These are phyloP conservation scores for Colletotrichum orbiculare DNA, from an alignment of 2,329 filamentous ascomycete genomes.

Conservation along the genomic window DNA sequence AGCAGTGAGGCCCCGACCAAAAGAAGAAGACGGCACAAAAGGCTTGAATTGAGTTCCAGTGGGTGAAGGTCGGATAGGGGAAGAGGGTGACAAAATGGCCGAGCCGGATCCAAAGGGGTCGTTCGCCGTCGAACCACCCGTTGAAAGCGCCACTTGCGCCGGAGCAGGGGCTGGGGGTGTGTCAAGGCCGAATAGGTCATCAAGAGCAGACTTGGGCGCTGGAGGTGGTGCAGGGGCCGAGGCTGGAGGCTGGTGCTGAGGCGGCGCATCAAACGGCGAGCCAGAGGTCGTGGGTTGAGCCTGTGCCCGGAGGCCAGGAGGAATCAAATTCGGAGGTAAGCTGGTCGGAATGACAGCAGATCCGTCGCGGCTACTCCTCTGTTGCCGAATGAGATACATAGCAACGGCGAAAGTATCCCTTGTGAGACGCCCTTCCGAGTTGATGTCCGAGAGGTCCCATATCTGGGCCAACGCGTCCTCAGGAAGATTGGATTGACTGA, in stretches of 20 bases:
- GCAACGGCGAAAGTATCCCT: constrained; percentile 96
- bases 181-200: constrained; percentile 94
- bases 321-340: constrained; percentile 85
- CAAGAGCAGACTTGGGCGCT: constrained; percentile 82
- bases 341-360: constrained; percentile 73
- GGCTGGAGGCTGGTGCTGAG: constrained; percentile 38
- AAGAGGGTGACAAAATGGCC: constrained; percentile 60
- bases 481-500: constrained; percentile 89
- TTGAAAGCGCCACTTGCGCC: constrained; percentile 72
- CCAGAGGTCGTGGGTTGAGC: constrained; percentile 60
- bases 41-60: constrained; percentile 78
- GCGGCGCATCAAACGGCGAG: constrained; percentile 64
- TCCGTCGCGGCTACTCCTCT: constrained; percentile 77
- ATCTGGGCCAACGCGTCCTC: constrained; percentile 93
- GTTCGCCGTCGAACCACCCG: constrained; percentile 75
- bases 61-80: constrained; percentile 62
- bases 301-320: constrained; percentile 83
- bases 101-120: constrained; percentile 72
- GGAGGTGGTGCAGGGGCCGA: constrained; percentile 52
- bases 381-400: constrained; percentile 95
- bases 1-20: constrained; percentile 83
- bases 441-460: constrained; percentile 96
- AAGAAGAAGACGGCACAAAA: constrained; percentile 91
- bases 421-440: constrained; percentile 85
- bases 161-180: constrained; percentile 58